Conservation (phyloP, 331 rosid genomes). For the Acacia concinna region DNA sequence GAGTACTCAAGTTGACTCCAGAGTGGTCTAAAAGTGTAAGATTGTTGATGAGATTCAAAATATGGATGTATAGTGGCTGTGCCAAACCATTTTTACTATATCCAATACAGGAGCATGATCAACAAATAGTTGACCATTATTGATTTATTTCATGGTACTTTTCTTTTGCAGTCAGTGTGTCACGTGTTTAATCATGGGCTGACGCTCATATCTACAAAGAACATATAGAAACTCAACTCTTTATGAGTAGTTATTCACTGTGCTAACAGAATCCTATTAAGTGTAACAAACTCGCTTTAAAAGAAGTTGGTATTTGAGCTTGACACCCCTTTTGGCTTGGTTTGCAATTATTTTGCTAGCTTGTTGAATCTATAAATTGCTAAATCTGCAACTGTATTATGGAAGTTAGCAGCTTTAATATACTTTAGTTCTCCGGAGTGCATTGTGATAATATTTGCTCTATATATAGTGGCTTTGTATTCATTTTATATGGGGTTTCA, state of each 20-base stretch:
- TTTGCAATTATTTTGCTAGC: slow-evolving; percentile 4
- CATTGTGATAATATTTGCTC: slow-evolving; percentile 11
- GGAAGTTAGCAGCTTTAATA: slow-evolving; percentile 26
- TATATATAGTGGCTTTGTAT: slow-evolving; percentile 2
- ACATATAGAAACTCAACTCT: slow-evolving; percentile 15
- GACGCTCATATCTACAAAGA: neutral
- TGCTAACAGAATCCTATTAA: slow-evolving; percentile 25
- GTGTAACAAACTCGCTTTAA: neutral
- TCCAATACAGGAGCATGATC: neutral
- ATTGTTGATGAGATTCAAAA: slow-evolving; percentile 23
- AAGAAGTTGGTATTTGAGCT: slow-evolving; percentile 16
- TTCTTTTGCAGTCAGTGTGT: neutral
- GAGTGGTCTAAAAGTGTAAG: slow-evolving; percentile 96
- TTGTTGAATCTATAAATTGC: slow-evolving; percentile 21
- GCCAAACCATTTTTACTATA: neutral
- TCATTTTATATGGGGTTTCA: neutral
- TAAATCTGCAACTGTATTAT: slow-evolving; percentile 16
- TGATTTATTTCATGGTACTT: neutral
- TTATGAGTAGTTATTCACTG: neutral
- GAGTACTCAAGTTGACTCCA: slow-evolving; percentile 68
- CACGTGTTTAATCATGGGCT: neutral
- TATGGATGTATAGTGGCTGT: slow-evolving; percentile 7
- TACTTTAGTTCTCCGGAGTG: slow-evolving; percentile 6
- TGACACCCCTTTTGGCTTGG: slow-evolving; percentile 16
- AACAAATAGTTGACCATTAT: slow-evolving; percentile 9